Evolutionary conservation across 768 basidiomycete genomes (phyloP).

Genomic region (Boletus tylopilopsis): DNA sequence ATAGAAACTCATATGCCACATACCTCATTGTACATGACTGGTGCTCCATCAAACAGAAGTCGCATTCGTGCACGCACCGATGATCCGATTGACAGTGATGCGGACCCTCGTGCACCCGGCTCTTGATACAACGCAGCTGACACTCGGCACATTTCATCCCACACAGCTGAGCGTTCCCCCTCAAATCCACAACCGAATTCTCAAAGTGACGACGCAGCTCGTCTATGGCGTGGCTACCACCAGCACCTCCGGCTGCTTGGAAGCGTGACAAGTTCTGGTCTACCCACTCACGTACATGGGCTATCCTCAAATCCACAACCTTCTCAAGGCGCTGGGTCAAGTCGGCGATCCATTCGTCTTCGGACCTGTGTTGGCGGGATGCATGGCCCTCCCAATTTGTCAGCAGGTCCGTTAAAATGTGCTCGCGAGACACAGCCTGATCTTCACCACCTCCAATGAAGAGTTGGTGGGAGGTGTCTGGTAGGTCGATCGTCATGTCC

Average conservation of each 20-base stretch:
- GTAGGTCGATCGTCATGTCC: constrained; percentile 36
- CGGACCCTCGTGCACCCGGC: constrained; percentile 39
- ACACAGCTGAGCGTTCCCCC: constrained; percentile 46
- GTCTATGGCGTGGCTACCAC: constrained; percentile 38
- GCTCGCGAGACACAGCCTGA: constrained; percentile 14
- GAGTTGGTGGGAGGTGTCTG: constrained; percentile 37
- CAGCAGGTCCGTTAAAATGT: constrained; percentile 11
- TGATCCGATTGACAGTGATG: constrained; percentile 55
- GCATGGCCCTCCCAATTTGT: constrained; percentile 14
- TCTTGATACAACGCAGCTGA: constrained; percentile 45
- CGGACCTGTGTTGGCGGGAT: constrained; percentile 18
- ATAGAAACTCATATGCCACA: constrained; percentile 16
- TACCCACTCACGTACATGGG: constrained; percentile 52
- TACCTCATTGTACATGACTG: constrained; percentile 46
- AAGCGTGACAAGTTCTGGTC: constrained; percentile 47
- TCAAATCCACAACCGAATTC: constrained; percentile 41
- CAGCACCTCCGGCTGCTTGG: constrained; percentile 16
- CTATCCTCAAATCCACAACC: constrained; percentile 41
- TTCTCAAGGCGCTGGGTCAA: constrained; percentile 38
- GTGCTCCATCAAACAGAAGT: constrained; percentile 32
- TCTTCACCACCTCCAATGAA: constrained; percentile 25
- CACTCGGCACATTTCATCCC: constrained; percentile 45
- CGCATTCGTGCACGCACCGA: constrained; percentile 41
- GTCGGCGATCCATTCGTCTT: constrained; percentile 36
- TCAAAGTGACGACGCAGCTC: constrained; percentile 44